Conservation (phyloP, 2,329 filamentous ascomycete genomes). For the Alternaria panax region DNA sequence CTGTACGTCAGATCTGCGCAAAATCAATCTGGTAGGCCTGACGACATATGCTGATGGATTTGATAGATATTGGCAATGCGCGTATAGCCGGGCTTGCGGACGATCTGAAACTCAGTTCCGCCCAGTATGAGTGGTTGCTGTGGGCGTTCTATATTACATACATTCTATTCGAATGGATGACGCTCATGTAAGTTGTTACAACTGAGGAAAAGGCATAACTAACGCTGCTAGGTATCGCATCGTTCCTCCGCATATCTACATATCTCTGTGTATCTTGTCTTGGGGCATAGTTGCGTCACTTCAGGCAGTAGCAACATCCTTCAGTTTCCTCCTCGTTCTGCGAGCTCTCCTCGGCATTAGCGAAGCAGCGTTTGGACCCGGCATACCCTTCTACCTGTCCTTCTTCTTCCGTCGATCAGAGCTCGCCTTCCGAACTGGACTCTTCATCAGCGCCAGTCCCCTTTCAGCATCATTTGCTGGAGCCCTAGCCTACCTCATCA, state of each 20-base stretch:
- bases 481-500: conserved; percentile 78
- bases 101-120: conserved; percentile 62
- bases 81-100: conserved; percentile 64
- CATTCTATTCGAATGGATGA: conserved; percentile 71
- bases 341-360: conserved; percentile 62
- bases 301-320: conserved; percentile 61
- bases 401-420: conserved; percentile 73
- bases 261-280: conserved; percentile 69
- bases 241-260: conserved; percentile 68
- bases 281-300: conserved; percentile 84
- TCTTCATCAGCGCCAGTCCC: conserved; percentile 80
- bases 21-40: not conserved
- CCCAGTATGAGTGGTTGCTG: conserved; percentile 68
- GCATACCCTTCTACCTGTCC: conserved; percentile 69
- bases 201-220: not conserved
- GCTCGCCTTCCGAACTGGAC: conserved; percentile 81
- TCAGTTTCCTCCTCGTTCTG: conserved; percentile 68
- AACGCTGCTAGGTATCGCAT: conserved; percentile 57
- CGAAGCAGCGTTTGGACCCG: conserved; percentile 69
- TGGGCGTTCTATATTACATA: conserved; percentile 71
- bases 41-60: conserved; percentile 9
- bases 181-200: conserved; percentile 56
- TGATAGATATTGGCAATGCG: conserved; percentile 67
- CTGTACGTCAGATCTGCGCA: conserved; percentile 34
- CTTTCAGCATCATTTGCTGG: conserved; percentile 74